phyloP scores from a whole-genome alignment of 495 filamentous ascomycete genomes.

The Aspergillus ostianus region DNA sequence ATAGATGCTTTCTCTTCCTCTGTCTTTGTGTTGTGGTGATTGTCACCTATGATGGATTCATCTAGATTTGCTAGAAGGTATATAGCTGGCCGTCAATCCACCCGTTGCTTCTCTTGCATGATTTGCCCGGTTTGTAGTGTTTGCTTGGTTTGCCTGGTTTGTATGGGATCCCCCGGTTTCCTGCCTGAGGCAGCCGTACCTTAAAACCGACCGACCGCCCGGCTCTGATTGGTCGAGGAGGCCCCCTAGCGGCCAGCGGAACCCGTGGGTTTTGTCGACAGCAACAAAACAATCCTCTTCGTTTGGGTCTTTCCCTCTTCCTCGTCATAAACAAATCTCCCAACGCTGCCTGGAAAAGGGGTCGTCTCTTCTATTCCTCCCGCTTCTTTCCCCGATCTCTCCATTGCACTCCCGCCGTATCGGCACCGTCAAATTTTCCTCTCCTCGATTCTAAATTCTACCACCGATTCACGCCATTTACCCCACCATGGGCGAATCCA shows the following conservation, averaged over 20 bases:
- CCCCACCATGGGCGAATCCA: conserved; percentile 57
- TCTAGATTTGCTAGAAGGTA: not conserved
- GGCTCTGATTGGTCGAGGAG: conserved; percentile 29
- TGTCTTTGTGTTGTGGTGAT: too few relatives aligned
- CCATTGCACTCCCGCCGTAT: not conserved
- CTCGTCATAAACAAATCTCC: not conserved
- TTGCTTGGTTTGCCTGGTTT: not conserved
- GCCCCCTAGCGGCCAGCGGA: conserved; percentile 31
- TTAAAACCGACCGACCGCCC: conserved; percentile 10
- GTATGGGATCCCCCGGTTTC: not conserved
- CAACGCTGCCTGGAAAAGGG: conserved; percentile 10
- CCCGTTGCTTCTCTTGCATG: not conserved
- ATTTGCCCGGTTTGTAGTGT: not conserved
- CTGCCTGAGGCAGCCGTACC: conserved; percentile 19
- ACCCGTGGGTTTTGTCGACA: conserved; percentile 41
- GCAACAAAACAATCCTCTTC: conserved; percentile 41
- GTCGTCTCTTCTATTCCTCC: conserved; percentile 15
- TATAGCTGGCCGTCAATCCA: not conserved
- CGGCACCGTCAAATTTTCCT: not conserved
- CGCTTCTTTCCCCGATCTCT: not conserved
- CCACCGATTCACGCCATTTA: conserved; percentile 17
- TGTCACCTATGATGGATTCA: not conserved
- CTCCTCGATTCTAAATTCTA: conserved; percentile 4
- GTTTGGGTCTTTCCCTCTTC: conserved; percentile 19
- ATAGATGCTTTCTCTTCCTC: not conserved